Evolutionary conservation across 192 early-diverging fungal species (phyloP), one percentile per base, ranked within the genome.

Genomic region (Mortierella hygrophila): DNA sequence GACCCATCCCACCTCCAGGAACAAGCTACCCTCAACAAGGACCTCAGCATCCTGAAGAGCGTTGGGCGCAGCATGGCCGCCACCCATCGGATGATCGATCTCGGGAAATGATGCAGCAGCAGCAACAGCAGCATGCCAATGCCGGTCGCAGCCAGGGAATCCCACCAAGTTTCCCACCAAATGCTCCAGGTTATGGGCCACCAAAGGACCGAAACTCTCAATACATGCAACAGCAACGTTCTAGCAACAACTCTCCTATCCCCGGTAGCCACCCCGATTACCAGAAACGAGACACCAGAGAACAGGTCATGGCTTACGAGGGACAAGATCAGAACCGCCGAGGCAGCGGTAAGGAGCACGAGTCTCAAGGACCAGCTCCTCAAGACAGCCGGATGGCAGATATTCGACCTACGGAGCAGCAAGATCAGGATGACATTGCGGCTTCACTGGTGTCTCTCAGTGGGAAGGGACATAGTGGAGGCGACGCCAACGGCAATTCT

Each of bases 401-500:
- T 16, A 70, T 52, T 54, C 77, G 63, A 40, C 38, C 71, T 11
- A 38, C 63, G 23, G 84, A 80, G 32, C 71, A 86, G 29, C 84
- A 81, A 32, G 84, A 86, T 71, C 78, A 86, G 26, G 84, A 79
- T 42, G 83, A 86, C 20, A 81, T 86, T 77, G 84, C 84, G 26
- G 84, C 84, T 1, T 86, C 84, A 8, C 54, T 86, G 52, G 84
- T 86, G 6, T 86, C 84, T 9, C 79, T 86, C 29, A 85, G 82
- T 52, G 84, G 79, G 16, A 86, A 86, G 42, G 84, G 70, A 38
- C 41, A 60, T 7, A 73, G 70, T 29, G 35, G 78, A 65, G 26
- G 60, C 35, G 11, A 29, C 3, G 7, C 29, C 29, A 29, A 15
- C 13, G 26, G 26, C 60, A 65, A 2, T 32, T 65, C 60, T 65